Base-by-base conservation (phyloP, 2,329 filamentous ascomycete genomes). In the Aspergillus luchuensis region DNA sequence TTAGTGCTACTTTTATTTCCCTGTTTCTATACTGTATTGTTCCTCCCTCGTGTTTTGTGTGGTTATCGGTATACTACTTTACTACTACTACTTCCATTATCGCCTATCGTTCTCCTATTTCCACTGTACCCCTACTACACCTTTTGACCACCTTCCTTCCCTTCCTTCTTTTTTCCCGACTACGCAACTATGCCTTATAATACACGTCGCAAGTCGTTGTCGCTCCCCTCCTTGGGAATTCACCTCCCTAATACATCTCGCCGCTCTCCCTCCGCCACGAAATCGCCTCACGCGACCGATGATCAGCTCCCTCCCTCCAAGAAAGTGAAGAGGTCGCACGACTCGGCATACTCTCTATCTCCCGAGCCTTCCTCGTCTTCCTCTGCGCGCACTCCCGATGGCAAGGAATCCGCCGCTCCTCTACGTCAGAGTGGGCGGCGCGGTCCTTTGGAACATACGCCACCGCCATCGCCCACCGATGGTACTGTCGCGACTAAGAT, bases 141-240 rank as follows among this genome's bases (percentile, higher is more conserved):
- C 51, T 30, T 21, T 13, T n/a, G 10, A 48, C 54, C 41, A 56
- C 38, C 25, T 23, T 48, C 41, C 56, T 51, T 36, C 33, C 47
- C 39, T 21, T 39, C 25, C 10, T 45, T 55, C 52, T 23, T 56
- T 45, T 17, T 55, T 13, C 23, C 41, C 47, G 47, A 19, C 23
- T 45, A 21, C 53, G 47, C 58, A 66, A 67, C 66, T 70, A 97
- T 97, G 92, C 90, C 90, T 74, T 97, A 97, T 84, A 97, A 97
- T 79, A 98, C 94, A 69, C 91, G 94, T 80, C 89, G 93, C 79
- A 98, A 98, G 83, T 97, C 92, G 74, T 83, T 99, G 68, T 97
- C 93, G 64, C 84, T 98, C 73, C 91, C 92, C 62, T 96, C 92
- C 68, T 85, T 98, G 71, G 95, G 95, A 76, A 97, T 98, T 71